phyloP scores from a whole-genome alignment of 2,329 filamentous ascomycete species.

The Aspergillus transmontanensis region DNA sequence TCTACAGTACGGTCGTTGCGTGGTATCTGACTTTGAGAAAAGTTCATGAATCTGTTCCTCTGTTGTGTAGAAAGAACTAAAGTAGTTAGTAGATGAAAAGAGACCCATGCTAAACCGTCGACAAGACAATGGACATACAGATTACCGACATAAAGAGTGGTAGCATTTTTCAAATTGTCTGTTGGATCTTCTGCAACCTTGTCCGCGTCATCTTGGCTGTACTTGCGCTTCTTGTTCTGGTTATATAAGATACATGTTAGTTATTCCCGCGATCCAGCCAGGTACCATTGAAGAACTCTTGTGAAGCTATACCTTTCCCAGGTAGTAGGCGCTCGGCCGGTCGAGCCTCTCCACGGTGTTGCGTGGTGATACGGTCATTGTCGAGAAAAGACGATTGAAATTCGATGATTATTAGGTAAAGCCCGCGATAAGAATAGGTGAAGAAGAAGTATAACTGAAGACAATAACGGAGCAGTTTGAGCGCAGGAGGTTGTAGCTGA shows the following conservation, averaged over 20 bases:
- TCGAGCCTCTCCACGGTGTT: conserved; percentile 88
- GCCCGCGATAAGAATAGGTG: neutral
- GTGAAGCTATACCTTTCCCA: conserved; percentile 64
- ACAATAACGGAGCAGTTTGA: conserved; percentile 9
- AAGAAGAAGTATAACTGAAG: conserved; percentile 5
- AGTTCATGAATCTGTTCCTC: conserved; percentile 99
- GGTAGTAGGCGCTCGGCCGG: conserved; percentile 91
- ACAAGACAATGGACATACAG: conserved; percentile 60
- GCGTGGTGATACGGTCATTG: conserved; percentile 31
- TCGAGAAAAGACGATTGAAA: neutral
- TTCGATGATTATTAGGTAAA: neutral
- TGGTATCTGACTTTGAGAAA: conserved; percentile 71
- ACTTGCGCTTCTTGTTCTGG: conserved; percentile 72
- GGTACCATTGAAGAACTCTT: no score
- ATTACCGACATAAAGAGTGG: conserved; percentile 97
- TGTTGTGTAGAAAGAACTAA: conserved; percentile 92
- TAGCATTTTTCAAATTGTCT: conserved; percentile 81
- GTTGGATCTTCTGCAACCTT: conserved; percentile 62
- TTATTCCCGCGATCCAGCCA: neutral
- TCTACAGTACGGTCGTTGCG: neutral
- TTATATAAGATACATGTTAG: conserved; percentile 1
- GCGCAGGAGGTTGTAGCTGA: conserved; percentile 19
- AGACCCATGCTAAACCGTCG: neutral
- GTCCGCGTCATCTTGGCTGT: conserved; percentile 61
- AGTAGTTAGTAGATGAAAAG: conserved; percentile 9